Base-by-base conservation (phyloP, 371 early-diverging fungal genomes). In the Gilbertella persicaria region DNA sequence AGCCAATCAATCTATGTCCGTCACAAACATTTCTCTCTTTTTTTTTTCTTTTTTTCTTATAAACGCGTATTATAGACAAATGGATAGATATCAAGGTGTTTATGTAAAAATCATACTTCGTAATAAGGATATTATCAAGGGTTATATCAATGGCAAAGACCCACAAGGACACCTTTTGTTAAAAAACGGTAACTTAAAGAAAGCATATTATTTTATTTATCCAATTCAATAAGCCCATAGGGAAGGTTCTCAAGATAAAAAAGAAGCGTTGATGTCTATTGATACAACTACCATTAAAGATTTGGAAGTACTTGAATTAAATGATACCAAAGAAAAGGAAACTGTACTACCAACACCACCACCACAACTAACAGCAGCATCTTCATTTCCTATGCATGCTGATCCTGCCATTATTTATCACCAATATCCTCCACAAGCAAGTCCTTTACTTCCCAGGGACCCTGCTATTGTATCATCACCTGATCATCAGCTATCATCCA, bases 11-110 rank as follows among this genome's bases (percentile, higher is more conserved):
- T n/a, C n/a, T n/a, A n/a, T n/a, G n/a, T n/a, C n/a, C n/a, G n/a
- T n/a, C n/a, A n/a, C n/a, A n/a, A n/a, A n/a, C n/a, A n/a, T n/a
- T n/a, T n/a, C n/a, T n/a, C n/a, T n/a, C n/a, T n/a, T n/a, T n/a
- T n/a, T 46, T 46, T 46, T 5, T 12, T 46, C 30, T 33, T 33
- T 33, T 33, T 24, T 33, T 17, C 3, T 33, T 19, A 14, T 19
- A n/a, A 5, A 47, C 37, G 33, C 47, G 36, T 53, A 20, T 16
- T 30, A 19, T 38, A n/a, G n/a, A n/a, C n/a, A n/a, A n/a, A 66
- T 66, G 66, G 54, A 60, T 23, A 47, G 47, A 47, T 66, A 60
- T 30, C 25, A 38, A 30, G 66, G 61, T 9, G 35, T 51, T 13
- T 49, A 38, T 38, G 61, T 66, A 19, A 28, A 45, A 30, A 37